These are phyloP conservation scores for Entophlyctis helioformis DNA, from an alignment of 192 early-diverging fungal species.

Conservation along the genomic window DNA sequence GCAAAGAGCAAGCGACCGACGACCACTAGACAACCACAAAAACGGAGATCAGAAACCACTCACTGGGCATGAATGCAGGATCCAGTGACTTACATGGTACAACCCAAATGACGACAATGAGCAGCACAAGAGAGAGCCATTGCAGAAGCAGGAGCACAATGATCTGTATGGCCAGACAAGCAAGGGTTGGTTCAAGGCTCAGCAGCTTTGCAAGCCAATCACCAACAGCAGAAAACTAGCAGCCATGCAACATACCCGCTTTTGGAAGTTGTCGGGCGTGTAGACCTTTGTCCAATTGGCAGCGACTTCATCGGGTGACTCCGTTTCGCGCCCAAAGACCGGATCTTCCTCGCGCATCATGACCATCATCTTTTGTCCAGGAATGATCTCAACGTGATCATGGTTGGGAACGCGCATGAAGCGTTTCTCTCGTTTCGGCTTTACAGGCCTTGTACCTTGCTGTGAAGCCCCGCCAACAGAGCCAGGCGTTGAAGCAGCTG, in stretches of 20 bases:
- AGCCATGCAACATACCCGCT: conserved; percentile 28
- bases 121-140: conserved; percentile 24
- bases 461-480: background rate
- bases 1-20: conserved; percentile 32
- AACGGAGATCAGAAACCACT: no score
- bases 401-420: conserved; percentile 73
- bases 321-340: conserved; percentile 26
- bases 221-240: conserved; percentile 1
- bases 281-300: conserved; percentile 69
- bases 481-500: background rate
- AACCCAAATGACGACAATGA: conserved; percentile 18
- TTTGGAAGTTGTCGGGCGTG: conserved; percentile 59
- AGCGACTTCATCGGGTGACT: conserved; percentile 34
- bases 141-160: background rate
- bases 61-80: background rate
- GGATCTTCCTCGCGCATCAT: conserved; percentile 35
- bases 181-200: conserved; percentile 25
- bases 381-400: conserved; percentile 74
- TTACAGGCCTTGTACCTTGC: background rate
- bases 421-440: conserved; percentile 39
- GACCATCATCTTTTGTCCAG: conserved; percentile 67
- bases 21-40: conserved; percentile 30
- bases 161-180: conserved; percentile 27
- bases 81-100: conserved; percentile 8
- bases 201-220: background rate